Evolutionary conservation across 495 filamentous ascomycete species (phyloP).

Genomic region (Annulohypoxylon stygium): DNA sequence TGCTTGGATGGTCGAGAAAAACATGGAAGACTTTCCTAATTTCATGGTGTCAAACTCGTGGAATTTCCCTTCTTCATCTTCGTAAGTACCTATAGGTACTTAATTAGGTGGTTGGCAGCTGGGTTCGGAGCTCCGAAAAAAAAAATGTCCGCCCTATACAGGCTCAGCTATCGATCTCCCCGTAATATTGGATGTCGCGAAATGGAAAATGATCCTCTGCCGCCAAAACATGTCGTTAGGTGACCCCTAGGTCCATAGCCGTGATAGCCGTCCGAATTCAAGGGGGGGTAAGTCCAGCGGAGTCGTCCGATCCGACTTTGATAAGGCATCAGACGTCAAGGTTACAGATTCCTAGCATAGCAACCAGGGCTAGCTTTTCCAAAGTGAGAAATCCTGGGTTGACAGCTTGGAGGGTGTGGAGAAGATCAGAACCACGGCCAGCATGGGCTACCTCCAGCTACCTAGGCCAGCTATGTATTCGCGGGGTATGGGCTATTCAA

Average conservation of each 20-base stretch:
- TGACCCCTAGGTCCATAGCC: conserved; percentile 18
- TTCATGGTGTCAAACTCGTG: conserved; percentile 28
- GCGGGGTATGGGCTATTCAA: conserved; percentile 40
- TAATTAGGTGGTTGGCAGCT: background rate
- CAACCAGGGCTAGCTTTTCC: conserved; percentile 35
- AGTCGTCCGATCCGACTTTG: conserved; percentile 43
- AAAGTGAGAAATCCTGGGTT: conserved; percentile 42
- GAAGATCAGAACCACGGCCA: conserved; percentile 17
- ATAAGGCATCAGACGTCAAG: conserved; percentile 35
- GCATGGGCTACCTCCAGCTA: conserved; percentile 3
- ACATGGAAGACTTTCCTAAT: conserved; percentile 27
- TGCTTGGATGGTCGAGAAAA: conserved; percentile 26
- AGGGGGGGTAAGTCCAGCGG: conserved; percentile 19
- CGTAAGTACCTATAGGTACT: conserved; percentile 10
- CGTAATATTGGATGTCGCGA: conserved; percentile 21
- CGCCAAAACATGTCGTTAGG: conserved; percentile 19
- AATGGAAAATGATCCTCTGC: conserved; percentile 19
- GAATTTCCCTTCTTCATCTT: conserved; percentile 25
- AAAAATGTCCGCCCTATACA: background rate
- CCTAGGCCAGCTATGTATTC: conserved; percentile 18
- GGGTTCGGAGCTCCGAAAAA: background rate
- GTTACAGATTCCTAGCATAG: conserved; percentile 36
- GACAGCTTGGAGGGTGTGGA: conserved; percentile 34
- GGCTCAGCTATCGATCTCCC: background rate
- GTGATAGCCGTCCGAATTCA: conserved; percentile 35